Conservation (phyloP, 2,329 filamentous ascomycete genomes). For the Fusarium secorum region DNA sequence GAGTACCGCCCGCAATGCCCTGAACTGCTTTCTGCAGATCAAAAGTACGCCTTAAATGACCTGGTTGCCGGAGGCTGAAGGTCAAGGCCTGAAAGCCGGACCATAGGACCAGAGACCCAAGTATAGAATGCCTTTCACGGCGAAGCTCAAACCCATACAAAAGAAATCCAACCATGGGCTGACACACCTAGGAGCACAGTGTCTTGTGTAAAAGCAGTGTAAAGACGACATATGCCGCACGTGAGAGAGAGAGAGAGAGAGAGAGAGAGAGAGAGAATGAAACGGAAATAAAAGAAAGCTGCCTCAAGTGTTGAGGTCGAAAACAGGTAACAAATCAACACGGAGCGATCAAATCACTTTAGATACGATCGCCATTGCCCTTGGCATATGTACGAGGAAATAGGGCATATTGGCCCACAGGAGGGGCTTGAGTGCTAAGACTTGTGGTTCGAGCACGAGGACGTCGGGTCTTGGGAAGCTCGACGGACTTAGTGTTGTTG, state of each 20-base stretch:
- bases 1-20: constrained; percentile 25
- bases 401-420: constrained; percentile 57
- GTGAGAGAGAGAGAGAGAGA: constrained; percentile 13
- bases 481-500: constrained; percentile 42
- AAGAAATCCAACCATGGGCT: constrained; percentile 18
- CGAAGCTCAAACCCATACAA: constrained; percentile 23
- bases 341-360: constrained; percentile 1
- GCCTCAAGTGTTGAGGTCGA: not conserved
- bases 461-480: constrained; percentile 45
- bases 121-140: constrained; percentile 1
- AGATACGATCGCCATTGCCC: constrained; percentile 46
- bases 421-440: constrained; percentile 51
- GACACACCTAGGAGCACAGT: not conserved
- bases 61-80: not conserved
- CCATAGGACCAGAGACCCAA: not conserved
- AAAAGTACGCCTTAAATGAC: constrained; percentile 18
- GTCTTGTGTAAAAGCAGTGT: constrained; percentile 4
- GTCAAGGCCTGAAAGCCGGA: constrained; percentile 2
- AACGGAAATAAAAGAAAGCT: not conserved
- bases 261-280: constrained; percentile 10
- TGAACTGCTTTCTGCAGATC: constrained; percentile 26
- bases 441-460: constrained; percentile 57
- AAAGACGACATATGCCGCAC: not conserved
- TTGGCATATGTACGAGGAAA: constrained; percentile 52
- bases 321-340: constrained; percentile 11